Base-by-base conservation (phyloP, 2,329 filamentous ascomycete species). In the Monosporascus sp. region DNA sequence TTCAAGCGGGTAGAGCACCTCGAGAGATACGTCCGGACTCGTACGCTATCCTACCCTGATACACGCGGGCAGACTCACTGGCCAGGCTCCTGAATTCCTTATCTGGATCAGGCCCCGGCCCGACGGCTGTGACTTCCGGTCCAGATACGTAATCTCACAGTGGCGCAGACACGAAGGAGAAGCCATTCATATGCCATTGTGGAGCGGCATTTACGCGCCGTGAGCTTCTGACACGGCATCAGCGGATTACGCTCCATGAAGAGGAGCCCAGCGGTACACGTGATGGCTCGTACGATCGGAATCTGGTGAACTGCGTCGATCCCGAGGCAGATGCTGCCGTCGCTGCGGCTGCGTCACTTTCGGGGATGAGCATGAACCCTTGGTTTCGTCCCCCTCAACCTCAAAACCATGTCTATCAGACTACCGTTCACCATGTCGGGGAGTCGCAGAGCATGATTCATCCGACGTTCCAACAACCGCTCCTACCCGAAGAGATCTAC, bases 1-100 rank as follows among this genome's bases (percentile, higher is more conserved):
- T 73, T 73, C 60, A 70, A 72, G 54, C 65, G 71, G 6, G 67
- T 69, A 6, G 71, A 73, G 55, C 71, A 73, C 55, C 51, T 72
- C 50, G 70, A 71, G 49, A 65, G 71, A 22, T 71, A 73, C 57
- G 61, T 73, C 22, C 63, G 71, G 35, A 73, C 69, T 48, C 70
- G 71, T 73, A 52, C 65, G 71, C 20, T 43, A 44, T 20, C 20
- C 39, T 9, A 48, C 27, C 27, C 9, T 11, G 8, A 11, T 11
- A 31, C 27, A 5, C 9, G 27, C 9, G 11, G 27, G 9, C 27
- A 31, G 27, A 5, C 27, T 8, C 9, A 5, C 8, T 31, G 27
- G 27, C 27, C 9, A 11, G 27, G 27, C 27, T 11, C 27, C 27
- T 31, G 27, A 4, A 31, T 31, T 31, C 27, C 27, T 31, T 31